Percentiles rank a stretch among this genome's conserved stretches.
Conservation (phyloP, 129 eudicot genomes). For the Tagetes erecta region DNA sequence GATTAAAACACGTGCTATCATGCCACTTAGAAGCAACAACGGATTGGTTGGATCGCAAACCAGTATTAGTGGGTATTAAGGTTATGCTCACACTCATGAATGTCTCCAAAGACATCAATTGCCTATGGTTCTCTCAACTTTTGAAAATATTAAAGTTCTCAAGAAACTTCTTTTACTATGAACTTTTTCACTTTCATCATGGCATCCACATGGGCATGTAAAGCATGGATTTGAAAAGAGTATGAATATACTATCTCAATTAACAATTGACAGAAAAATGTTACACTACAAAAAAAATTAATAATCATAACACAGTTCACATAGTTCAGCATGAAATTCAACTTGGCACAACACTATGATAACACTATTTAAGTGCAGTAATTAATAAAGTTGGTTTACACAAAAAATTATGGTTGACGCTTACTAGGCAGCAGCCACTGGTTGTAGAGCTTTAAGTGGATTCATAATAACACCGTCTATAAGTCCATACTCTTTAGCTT, state of each 20-base stretch:
- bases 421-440: slow-evolving; percentile 51
- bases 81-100: too few relatives aligned
- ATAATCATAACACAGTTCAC: neutral
- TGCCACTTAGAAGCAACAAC: too few relatives aligned
- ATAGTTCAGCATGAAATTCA: slow-evolving; percentile 23
- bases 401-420: slow-evolving; percentile 6
- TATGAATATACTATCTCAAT: neutral
- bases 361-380: slow-evolving; percentile 13
- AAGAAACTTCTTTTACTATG: too few relatives aligned
- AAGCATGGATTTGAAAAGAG: neutral
- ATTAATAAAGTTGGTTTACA: slow-evolving; percentile 28
- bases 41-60: too few relatives aligned
- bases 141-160: too few relatives aligned
- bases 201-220: neutral
- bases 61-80: too few relatives aligned
- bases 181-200: neutral
- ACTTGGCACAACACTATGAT: slow-evolving; percentile 28
- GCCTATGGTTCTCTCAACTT: too few relatives aligned
- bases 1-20: too few relatives aligned
- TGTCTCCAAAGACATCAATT: too few relatives aligned
- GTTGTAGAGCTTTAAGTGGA: slow-evolving; percentile 82
- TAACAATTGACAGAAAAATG: neutral
- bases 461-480: slow-evolving; percentile 79
- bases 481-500: slow-evolving; percentile 90
- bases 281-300: neutral